phyloP scores from a whole-genome alignment of 1,284 basidiomycete species.

The Sanghuangporus weigelae region DNA sequence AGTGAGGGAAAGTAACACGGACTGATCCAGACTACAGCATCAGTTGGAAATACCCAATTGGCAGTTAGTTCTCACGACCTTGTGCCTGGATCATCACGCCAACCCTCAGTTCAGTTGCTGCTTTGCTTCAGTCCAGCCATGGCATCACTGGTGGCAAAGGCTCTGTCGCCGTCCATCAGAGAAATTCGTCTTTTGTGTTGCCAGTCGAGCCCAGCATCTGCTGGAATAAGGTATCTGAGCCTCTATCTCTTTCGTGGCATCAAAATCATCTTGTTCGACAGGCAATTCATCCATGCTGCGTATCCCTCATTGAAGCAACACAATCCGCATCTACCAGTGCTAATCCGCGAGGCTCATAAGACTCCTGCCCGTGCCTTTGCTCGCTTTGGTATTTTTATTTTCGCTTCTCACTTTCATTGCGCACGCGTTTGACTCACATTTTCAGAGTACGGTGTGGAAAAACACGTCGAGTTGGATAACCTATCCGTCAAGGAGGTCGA shows the following conservation, averaged over 20 bases:
- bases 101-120: too few relatives aligned
- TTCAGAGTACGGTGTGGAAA: slow-evolving; percentile 73
- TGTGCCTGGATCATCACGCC: not conserved
- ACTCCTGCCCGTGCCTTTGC: slow-evolving; percentile 88
- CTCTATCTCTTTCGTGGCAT: slow-evolving; percentile 1
- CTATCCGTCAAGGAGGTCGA: slow-evolving; percentile 70
- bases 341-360: slow-evolving; percentile 87
- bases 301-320: slow-evolving; percentile 83
- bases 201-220: slow-evolving; percentile 73
- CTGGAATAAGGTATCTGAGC: slow-evolving; percentile 70
- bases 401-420: not conserved
- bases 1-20: not conserved
- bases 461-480: slow-evolving; percentile 75
- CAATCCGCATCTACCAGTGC: slow-evolving; percentile 86
- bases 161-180: slow-evolving; percentile 76
- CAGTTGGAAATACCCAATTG: not conserved
- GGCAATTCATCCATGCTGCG: slow-evolving; percentile 78
- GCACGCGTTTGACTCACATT: slow-evolving; percentile 1
- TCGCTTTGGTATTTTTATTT: slow-evolving; percentile 74
- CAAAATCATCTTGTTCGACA: slow-evolving; percentile 27
- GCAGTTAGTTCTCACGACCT: not conserved
- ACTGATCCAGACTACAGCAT: not conserved
- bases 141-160: slow-evolving; percentile 71
- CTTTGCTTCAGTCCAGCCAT: slow-evolving; percentile 29
- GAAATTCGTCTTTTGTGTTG: slow-evolving; percentile 87